Evolutionary conservation across 108 stramenopile genomes (phyloP), one percentile per base, ranked within the genome.

Genomic region (Skeletonema costatum): DNA sequence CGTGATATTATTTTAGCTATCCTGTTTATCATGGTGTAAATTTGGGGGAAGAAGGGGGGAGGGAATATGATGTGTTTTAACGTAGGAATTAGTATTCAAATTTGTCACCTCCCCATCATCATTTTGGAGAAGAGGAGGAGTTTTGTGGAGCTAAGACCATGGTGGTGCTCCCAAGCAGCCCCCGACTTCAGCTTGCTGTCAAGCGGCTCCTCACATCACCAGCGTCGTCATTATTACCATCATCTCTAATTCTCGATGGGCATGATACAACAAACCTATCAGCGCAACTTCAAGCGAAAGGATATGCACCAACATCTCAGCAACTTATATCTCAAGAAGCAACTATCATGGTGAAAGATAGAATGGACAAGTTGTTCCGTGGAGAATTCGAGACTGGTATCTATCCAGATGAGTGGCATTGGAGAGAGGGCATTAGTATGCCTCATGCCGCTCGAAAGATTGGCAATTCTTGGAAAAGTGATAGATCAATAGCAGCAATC

Each of bases 381-480:
- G 89, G 87, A 61, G 51, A 81, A 38, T 92, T 88, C 66, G 87
- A 86, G 38, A 90, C 89, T 12, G 80, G 84, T 3, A 75, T 89
- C 21, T 89, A 87, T 64, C 91, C 91, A 3, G 89, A 92, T 65
- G 91, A 92, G 75, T 87, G 86, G 85, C 89, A 92, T 76, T 92
- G 89, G 89, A 65, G 85, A 46, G 64, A 77, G 16, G 85, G 83
- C 16, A 81, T 87, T 13, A 73, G 70, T 44, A 42, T 39, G 42
- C 70, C 68, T 11, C 35, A 77, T 30, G 85, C 68, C 7, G 73
- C 87, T 21, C 62, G 87, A 53, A 87, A 92, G 63, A 87, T 92
- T 4, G 87, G 88, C 56, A 92, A 92, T 68, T 73, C 73, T 2
- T 92, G 89, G 89, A 92, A 92, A 71, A 46, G 85, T 29, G 71